phyloP scores from a whole-genome alignment of 1,139 yeast genomes.

The Petasospora rhodanensis region DNA sequence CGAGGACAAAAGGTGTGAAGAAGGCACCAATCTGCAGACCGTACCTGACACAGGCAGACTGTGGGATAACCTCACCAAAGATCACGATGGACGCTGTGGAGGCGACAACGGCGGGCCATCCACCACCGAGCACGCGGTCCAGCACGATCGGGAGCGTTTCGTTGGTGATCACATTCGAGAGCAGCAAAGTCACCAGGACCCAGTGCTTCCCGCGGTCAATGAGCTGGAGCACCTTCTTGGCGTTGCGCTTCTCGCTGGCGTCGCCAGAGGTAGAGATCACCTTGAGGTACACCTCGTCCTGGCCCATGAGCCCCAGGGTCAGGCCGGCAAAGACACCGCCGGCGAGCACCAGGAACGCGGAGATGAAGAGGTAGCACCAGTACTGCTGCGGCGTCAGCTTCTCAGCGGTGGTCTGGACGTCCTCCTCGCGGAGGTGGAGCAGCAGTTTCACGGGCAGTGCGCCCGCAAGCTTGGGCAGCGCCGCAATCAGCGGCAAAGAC shows the following conservation, averaged over 20 bases:
- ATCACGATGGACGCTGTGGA: slow-evolving; percentile 90
- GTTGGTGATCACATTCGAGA: slow-evolving; percentile 88
- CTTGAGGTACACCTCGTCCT: slow-evolving; percentile 85
- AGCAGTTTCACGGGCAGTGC: slow-evolving; percentile 13
- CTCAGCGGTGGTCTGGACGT: slow-evolving; percentile 1
- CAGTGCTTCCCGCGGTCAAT: slow-evolving; percentile 90
- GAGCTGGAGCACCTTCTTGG: slow-evolving; percentile 68
- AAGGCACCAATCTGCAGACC: slow-evolving; percentile 90
- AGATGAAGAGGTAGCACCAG: slow-evolving; percentile 39
- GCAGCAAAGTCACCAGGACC: slow-evolving; percentile 88
- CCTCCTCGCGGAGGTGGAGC: slow-evolving; percentile 4
- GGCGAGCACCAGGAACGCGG: slow-evolving; percentile 66
- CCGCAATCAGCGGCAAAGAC: slow-evolving; percentile 9
- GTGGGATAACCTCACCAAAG: slow-evolving; percentile 96
- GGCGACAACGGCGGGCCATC: slow-evolving; percentile 93
- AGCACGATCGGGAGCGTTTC: slow-evolving; percentile 93
- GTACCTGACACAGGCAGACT: slow-evolving; percentile 85
- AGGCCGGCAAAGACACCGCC: slow-evolving; percentile 98
- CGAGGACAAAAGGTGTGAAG: slow-evolving; percentile 82
- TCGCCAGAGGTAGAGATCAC: slow-evolving; percentile 55
- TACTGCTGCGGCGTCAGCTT: slow-evolving; percentile 18
- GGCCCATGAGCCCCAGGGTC: slow-evolving; percentile 95
- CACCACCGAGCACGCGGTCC: slow-evolving; percentile 92
- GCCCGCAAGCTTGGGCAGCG: slow-evolving; percentile 11
- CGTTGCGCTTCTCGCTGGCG: slow-evolving; percentile 56